Evolutionary conservation across 768 basidiomycete species (phyloP).

Genomic region (Mrakia blollopis): DNA sequence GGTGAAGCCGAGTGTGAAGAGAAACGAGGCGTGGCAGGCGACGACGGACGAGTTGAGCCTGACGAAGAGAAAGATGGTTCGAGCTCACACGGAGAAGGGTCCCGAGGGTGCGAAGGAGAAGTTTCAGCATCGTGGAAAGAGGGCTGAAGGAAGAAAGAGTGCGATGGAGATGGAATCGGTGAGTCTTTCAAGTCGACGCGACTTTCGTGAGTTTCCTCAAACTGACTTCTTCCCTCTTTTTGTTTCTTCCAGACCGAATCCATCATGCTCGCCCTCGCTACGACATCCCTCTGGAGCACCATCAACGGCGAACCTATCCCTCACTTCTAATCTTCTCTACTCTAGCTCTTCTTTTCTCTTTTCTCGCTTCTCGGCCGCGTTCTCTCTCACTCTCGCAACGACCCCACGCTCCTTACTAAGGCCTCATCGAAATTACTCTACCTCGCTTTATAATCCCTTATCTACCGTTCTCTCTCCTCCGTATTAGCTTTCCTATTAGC

Average conservation of each 20-base stretch:
- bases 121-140: background rate
- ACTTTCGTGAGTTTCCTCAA: background rate
- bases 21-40: background rate
- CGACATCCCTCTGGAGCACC: background rate
- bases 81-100: slow-evolving; percentile 2
- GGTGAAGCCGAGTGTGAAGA: background rate
- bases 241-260: background rate
- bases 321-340: background rate
- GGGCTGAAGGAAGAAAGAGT: background rate
- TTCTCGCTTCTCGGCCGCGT: background rate
- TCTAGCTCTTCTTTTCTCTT: background rate
- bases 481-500: background rate
- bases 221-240: background rate
- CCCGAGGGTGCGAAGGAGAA: background rate
- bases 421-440: background rate
- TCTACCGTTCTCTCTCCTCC: background rate
- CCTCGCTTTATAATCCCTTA: background rate
- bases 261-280: slow-evolving; percentile 9
- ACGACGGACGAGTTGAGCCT: background rate
- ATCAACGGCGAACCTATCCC: background rate
- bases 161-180: slow-evolving; percentile 10
- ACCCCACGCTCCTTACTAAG: background rate
- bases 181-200: background rate
- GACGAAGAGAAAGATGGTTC: background rate
- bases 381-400: background rate